Percentiles rank a stretch among this genome's conserved stretches.
Evolutionary conservation across 2,329 filamentous ascomycete species (phyloP).

Genomic region (Pseudogymnoascus sp.): DNA sequence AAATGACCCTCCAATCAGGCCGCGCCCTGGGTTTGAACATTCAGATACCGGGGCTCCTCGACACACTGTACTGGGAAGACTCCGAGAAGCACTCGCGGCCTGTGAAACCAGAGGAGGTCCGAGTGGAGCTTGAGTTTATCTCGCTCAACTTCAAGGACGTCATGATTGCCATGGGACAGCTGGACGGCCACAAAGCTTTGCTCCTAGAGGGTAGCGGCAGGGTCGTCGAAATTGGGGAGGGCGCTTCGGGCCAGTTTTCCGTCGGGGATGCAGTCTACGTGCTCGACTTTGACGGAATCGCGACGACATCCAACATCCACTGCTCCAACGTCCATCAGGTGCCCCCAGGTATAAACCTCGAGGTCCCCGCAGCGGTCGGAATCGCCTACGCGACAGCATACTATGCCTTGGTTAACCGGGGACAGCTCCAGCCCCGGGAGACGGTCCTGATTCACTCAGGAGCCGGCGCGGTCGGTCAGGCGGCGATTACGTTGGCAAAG

Average conservation of each 20-base stretch:
- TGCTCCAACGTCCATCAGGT: neutral
- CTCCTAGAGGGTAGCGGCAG: conserved; percentile 25
- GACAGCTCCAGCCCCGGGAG: conserved; percentile 28
- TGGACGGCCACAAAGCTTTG: conserved; percentile 17
- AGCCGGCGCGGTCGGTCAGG: conserved; percentile 17
- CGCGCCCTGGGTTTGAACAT: neutral
- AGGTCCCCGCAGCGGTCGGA: conserved; percentile 14
- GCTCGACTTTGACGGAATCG: neutral
- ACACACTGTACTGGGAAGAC: conserved; percentile 8
- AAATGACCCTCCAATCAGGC: neutral
- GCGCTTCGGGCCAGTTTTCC: conserved; percentile 16
- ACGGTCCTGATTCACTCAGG: conserved; percentile 18
- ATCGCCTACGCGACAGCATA: conserved; percentile 20
- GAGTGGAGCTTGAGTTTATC: conserved; percentile 18
- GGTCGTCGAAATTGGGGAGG: conserved; percentile 19
- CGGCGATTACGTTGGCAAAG: conserved; percentile 25
- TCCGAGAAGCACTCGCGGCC: neutral
- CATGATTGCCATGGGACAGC: conserved; percentile 26
- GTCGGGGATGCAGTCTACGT: conserved; percentile 24
- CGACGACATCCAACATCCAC: neutral
- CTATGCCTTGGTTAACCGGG: conserved; percentile 24
- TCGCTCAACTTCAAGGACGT: conserved; percentile 26
- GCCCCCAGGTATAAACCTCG: conserved; percentile 16
- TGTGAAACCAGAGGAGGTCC: neutral
- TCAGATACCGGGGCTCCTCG: conserved; percentile 11